These are phyloP conservation scores for Coniochaeta prunicola DNA, from an alignment of 2,329 filamentous ascomycete genomes.

Conservation along the genomic window DNA sequence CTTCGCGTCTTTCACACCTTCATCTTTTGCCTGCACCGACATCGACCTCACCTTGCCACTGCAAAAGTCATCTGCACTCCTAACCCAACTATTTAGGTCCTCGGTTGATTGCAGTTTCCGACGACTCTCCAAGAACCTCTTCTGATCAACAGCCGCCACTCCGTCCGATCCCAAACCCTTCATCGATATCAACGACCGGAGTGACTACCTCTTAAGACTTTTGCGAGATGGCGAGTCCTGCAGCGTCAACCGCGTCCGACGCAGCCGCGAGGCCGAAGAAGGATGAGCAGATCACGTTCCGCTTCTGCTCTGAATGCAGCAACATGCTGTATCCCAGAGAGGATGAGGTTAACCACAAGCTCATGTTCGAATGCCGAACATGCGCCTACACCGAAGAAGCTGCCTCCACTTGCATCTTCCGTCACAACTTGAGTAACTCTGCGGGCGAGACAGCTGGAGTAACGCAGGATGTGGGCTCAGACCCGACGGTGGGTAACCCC, in stretches of 20 bases:
- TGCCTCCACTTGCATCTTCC: constrained; percentile 85
- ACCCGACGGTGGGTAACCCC: constrained; percentile 86
- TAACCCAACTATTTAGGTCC: neutral
- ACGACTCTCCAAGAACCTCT: neutral
- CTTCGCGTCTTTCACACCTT: neutral
- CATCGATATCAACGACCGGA: neutral
- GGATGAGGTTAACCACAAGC: constrained; percentile 72
- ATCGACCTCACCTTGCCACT: neutral
- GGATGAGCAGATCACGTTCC: constrained; percentile 78
- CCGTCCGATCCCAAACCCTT: neutral
- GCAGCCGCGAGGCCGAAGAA: constrained; percentile 37
- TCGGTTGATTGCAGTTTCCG: neutral
- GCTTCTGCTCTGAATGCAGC: constrained; percentile 97
- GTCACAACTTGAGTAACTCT: constrained; percentile 85
- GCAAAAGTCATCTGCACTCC: neutral
- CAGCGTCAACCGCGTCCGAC: constrained; percentile 39
- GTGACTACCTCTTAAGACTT: too few species aligned
- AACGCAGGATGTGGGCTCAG: constrained; percentile 91
- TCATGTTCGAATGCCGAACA: constrained; percentile 93
- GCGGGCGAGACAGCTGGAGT: constrained; percentile 95
- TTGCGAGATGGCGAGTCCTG: constrained; percentile 47
- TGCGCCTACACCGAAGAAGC: constrained; percentile 88
- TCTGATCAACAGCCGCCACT: neutral
- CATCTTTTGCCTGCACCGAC: neutral
- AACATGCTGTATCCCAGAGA: constrained; percentile 98